Evolutionary conservation across 345 rosid species (phyloP).

Genomic region (Trapa incisa): DNA sequence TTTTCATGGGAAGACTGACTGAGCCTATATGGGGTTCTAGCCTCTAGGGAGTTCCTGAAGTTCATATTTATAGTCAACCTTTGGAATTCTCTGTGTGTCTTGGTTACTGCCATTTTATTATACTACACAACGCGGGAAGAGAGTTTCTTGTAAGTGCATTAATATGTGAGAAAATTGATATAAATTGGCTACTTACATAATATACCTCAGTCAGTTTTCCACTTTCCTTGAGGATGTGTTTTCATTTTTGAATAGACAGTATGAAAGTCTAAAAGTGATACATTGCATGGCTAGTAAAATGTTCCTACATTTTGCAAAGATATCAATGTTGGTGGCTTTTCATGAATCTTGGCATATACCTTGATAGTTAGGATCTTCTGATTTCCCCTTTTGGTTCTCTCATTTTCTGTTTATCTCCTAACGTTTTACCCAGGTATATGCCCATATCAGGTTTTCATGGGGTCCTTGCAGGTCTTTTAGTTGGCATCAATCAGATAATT

Average conservation of each 20-base stretch:
- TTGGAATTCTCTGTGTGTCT: slow-evolving; percentile 68
- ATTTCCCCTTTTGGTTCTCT: neutral
- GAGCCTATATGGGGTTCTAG: slow-evolving; percentile 98
- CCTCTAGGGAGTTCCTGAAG: slow-evolving; percentile 90
- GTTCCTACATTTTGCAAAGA: neutral
- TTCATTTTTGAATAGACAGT: neutral
- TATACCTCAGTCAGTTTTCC: neutral
- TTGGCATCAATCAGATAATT: slow-evolving; percentile 88
- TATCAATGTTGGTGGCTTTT: neutral
- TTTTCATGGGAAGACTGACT: slow-evolving; percentile 81
- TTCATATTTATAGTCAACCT: slow-evolving; percentile 77
- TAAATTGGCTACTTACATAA: neutral
- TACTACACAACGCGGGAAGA: slow-evolving; percentile 74
- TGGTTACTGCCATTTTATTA: slow-evolving; percentile 57
- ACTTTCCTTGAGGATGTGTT: neutral
- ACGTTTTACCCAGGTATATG: slow-evolving; percentile 50
- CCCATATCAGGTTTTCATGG: slow-evolving; percentile 94
- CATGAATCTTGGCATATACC: neutral
- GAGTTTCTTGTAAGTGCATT: slow-evolving; percentile 64
- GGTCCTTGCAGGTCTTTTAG: slow-evolving; percentile 75
- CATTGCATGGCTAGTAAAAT: neutral
- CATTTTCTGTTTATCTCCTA: neutral
- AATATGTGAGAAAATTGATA: neutral
- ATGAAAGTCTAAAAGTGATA: neutral
- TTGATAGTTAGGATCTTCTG: neutral